Evolutionary conservation across 805 yeast genomes (phyloP), one percentile per base, ranked within the genome.

Genomic region (Saturnispora kantuleensis): DNA sequence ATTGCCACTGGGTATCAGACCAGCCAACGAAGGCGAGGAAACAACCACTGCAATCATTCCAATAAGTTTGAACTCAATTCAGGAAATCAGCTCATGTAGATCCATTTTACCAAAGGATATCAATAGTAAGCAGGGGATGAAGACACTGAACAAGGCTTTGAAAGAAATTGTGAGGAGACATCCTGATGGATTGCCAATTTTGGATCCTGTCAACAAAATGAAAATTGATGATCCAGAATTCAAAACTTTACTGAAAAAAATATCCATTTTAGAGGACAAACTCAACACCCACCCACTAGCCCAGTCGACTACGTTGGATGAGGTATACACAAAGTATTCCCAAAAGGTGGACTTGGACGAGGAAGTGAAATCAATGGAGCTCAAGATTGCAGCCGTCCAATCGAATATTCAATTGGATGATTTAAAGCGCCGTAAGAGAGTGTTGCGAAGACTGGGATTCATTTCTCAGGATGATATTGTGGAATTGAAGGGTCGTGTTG

Each of bases 391-490:
- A 37, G 90, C 87, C 48, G 93, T 96, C 0, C 88, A 85, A 58
- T 84, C 97, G 0, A 88, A 93, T 13, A 81, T 90, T 53, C 98
- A 93, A 64, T 69, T 93, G 57, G 97, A 93, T 59, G 97, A 93
- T 62, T 72, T 93, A 58, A 87, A 84, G 61, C 86, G 85, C 59
- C 81, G 98, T 56, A 90, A 88, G 63, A 74, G 97, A 56, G 97
- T 94, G 1, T 69, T 93, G 54, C 79, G 97, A 62, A 78, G 96
- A 58, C 73, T 93, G 33, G 97, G 93, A 0, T 93, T 93, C 67
- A 81, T 89, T 35, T 81, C 94, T 2, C 80, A 79, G 44, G 74
- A 77, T 50, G 98, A 93, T 63, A 81, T 93, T 49, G 94, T 93
- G 51, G 97, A 93, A 62, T 72, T 93, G 56, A 93, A 93, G 65